Base-by-base conservation (phyloP, 495 filamentous ascomycete genomes). In the Aspergillus leporis region DNA sequence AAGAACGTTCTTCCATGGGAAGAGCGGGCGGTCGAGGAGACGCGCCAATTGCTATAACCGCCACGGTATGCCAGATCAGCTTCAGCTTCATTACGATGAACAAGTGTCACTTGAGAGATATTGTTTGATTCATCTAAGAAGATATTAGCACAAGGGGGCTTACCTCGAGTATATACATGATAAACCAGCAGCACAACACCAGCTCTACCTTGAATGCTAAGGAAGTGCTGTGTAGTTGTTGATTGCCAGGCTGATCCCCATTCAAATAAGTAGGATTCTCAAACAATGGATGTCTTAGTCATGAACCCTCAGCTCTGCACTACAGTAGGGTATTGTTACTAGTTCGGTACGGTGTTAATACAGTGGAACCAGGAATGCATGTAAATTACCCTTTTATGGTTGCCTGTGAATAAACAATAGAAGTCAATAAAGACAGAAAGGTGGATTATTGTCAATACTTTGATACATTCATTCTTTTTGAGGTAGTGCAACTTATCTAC, bases 1-100 rank as follows among this genome's bases (percentile, higher is more conserved):
- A 65, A 98, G 91, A 58, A 98, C 85, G 68, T 83, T 87, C 87
- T 98, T 98, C 94, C 94, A 98, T 53, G 95, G 93, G 78, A 98
- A 94, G 63, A 88, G 78, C 53, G 94, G 93, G 64, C 90, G 86
- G 80, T 98, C 95, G 49, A 98, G 87, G 69, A 87, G 84, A 73
- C 85, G 83, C 64, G 91, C 90, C 58, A 98, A 85, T 79, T 90
- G 88, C 93, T 97, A 70, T 60, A 60, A 43, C 40, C 13, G 54
- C 41, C 53, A 65, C 61, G 48, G 48, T 52, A 48, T 46, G 34
- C 36, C 48, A 38, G 40, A 43, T 63, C 51, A 63, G 57, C 32
- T 43, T 31, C 5, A 14, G 31, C 46, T 41, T n/a, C 16, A n/a
- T 41, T 18, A 41, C 16, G 3, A 41, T 41, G 38, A 14, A n/a